Percentiles rank a stretch among this genome's conserved stretches.
Conservation (phyloP, 78 protist species). For the Dictyostelium citrinum region DNA sequence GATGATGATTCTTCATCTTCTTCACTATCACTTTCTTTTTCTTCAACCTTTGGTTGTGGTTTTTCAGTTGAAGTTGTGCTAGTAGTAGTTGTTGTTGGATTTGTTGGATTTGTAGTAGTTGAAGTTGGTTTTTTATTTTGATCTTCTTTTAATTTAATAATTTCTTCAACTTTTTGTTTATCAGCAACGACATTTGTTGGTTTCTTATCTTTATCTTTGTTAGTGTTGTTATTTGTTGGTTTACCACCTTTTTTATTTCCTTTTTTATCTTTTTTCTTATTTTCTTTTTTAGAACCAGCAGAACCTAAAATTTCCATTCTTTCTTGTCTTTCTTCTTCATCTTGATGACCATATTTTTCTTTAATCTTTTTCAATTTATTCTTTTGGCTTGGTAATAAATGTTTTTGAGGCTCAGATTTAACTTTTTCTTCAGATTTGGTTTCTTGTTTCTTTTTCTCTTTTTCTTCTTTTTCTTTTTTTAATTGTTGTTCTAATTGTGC, state of each 20-base stretch:
- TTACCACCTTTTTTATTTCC: background rate
- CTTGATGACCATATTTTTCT: constrained; percentile 92
- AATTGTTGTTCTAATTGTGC: background rate
- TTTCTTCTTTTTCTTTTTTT: background rate
- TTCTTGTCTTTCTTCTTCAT: constrained; percentile 93
- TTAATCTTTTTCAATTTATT: constrained; percentile 90
- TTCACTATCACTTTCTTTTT: background rate
- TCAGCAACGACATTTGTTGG: background rate
- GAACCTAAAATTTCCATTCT: constrained; percentile 76
- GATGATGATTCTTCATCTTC: constrained; percentile 2
- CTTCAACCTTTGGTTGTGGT: background rate
- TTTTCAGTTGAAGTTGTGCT: background rate
- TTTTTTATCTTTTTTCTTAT: constrained; percentile 31
- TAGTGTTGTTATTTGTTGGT: background rate
- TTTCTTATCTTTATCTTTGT: background rate
- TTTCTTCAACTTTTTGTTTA: constrained; percentile 5
- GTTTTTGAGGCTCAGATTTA: constrained; percentile 56
- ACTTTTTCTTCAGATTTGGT: constrained; percentile 9
- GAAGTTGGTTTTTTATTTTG: background rate
- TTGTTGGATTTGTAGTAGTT: background rate
- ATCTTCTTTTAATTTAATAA: constrained; percentile 13
- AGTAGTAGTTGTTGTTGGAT: background rate
- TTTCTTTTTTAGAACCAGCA: constrained; percentile 12
- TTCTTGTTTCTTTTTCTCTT: background rate
- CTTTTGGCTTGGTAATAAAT: constrained; percentile 70